phyloP scores from a whole-genome alignment of 2,329 filamentous ascomycete species.

The Rhytidhysteron rufulum region DNA sequence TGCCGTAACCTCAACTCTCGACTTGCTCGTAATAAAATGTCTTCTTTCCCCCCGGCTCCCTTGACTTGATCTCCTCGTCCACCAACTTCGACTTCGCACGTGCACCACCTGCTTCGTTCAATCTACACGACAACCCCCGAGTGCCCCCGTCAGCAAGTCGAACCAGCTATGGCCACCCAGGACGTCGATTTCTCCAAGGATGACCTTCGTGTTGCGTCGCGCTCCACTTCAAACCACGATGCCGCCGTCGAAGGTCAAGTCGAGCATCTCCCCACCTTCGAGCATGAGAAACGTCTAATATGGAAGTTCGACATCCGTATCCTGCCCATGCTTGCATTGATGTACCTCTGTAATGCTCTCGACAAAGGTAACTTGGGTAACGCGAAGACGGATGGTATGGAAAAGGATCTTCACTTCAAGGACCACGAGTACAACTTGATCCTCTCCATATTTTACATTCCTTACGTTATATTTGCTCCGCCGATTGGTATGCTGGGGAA shows the following conservation, averaged over 20 bases:
- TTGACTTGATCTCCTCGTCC: too few species aligned
- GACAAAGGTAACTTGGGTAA: slow-evolving; percentile 37
- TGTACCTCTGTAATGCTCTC: slow-evolving; percentile 55
- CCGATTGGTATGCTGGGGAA: slow-evolving; percentile 65
- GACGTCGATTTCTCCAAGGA: slow-evolving; percentile 28
- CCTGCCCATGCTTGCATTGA: slow-evolving; percentile 55
- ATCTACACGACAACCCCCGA: too few species aligned
- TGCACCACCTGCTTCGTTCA: too few species aligned
- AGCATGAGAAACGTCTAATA: slow-evolving; percentile 42
- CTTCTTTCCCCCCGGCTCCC: too few species aligned
- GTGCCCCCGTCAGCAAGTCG: too few species aligned
- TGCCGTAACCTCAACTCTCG: too few species aligned
- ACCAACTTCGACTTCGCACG: too few species aligned
- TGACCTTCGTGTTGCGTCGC: slow-evolving; percentile 21
- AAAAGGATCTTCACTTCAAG: slow-evolving; percentile 56
- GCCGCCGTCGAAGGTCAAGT: slow-evolving; percentile 30
- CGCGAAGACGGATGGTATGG: slow-evolving; percentile 43
- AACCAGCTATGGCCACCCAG: too few species aligned
- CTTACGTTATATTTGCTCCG: slow-evolving; percentile 67
- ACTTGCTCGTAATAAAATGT: too few species aligned
- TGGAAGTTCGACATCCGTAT: slow-evolving; percentile 54
- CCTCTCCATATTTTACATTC: slow-evolving; percentile 69
- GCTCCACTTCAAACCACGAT: slow-evolving; percentile 25
- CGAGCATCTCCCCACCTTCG: slow-evolving; percentile 30
- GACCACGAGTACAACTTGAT: slow-evolving; percentile 65